Base-by-base conservation (phyloP, 176 grass and related monocot species). In the Luzula sylvatica region DNA sequence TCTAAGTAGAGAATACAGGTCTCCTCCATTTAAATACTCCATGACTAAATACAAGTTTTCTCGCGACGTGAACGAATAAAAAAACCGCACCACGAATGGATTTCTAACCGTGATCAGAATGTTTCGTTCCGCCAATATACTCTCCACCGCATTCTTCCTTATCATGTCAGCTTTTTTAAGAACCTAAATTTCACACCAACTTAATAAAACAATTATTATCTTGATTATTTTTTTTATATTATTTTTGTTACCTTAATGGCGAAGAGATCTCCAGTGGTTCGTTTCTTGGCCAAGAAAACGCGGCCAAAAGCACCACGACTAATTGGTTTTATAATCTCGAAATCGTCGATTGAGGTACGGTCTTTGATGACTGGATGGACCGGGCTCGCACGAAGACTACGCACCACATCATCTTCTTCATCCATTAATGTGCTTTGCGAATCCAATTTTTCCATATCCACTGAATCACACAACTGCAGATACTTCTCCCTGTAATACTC, bases 401-500 rank as follows among this genome's bases (percentile, higher is more conserved):
- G 86, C 4, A 98, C 93, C 42, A 92, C 74, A 76, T 92, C 86
- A 26, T 98, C 93, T 66, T 98, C 93, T 75, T 98, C 93, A 65
- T 98, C 93, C 86, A 98, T 87, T 71, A 92, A 46, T 44, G 93
- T 80, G 73, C 86, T 92, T 39, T 75, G 59, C 45, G 75, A 78
- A 61, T 98, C 86, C 73, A 86, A 72, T 55, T 98, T 98, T 58
- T 98, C 86, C 66, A 79, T 86, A 61, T 98, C 93, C 12, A 98
- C 75, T 7, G 86, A 75, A 72, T 98, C 86, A 56, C 93, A 98
- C 73, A 98, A 85, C 61, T 87, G 93, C 56, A 98, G 58, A 56
- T 88, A 98, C 68, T 98, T 98, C 76, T 98, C 93, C 75, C 86
- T 98, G 58, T n/a, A n/a, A n/a, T n/a, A n/a, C n/a, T n/a, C n/a